Evolutionary conservation across 345 rosid genomes (phyloP).

Genomic region (Conringia planisiliqua): DNA sequence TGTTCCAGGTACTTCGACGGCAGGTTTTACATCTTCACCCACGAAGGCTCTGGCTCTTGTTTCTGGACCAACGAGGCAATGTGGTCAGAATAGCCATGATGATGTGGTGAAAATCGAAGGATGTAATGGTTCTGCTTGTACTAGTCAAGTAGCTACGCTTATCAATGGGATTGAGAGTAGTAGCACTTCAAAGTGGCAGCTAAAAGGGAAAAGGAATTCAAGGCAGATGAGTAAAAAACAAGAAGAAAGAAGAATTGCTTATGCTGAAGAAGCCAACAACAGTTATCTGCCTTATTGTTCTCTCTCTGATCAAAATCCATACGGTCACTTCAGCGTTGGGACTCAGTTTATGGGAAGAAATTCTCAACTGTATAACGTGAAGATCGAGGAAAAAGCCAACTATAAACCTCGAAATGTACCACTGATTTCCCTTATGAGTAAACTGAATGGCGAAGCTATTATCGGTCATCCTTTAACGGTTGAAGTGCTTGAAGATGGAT

Average conservation of each 20-base stretch:
- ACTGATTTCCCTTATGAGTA: conserved; percentile 84
- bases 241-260: conserved; percentile 42
- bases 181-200: conserved; percentile 75
- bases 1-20: conserved; percentile 48
- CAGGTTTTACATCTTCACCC: conserved; percentile 24
- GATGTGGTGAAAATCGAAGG: conserved; percentile 45
- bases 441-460: conserved; percentile 74
- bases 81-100: conserved; percentile 44
- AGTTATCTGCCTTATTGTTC: conserved; percentile 33
- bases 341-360: conserved; percentile 38
- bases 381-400: conserved; percentile 65
- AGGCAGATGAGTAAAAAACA: conserved; percentile 60
- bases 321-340: conserved; percentile 47
- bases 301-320: conserved; percentile 50
- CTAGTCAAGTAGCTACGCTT: conserved; percentile 15
- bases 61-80: conserved; percentile 43
- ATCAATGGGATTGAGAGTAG: conserved; percentile 47
- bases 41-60: conserved; percentile 40
- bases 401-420: conserved; percentile 76
- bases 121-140: conserved; percentile 12
- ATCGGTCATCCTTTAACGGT: conserved; percentile 74
- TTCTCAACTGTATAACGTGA: conserved; percentile 57
- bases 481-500: conserved; percentile 52
- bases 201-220: conserved; percentile 87
- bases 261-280: conserved; percentile 40